Conservation (phyloP, 2,329 filamentous ascomycete genomes). For the Ceratocystis ficicola region DNA sequence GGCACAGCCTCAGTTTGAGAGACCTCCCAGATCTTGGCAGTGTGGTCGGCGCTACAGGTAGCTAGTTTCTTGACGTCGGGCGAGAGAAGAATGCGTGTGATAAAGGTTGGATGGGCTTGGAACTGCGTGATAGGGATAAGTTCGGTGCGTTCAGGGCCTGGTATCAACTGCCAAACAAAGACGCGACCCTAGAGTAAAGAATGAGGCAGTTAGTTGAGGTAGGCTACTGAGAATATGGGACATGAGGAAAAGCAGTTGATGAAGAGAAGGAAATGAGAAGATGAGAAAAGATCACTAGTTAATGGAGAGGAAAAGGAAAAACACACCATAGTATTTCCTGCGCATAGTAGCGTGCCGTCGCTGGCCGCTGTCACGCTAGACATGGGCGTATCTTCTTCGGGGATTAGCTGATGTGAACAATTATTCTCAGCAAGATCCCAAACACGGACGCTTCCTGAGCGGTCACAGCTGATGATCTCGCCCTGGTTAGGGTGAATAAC, state of each 20-base stretch:
- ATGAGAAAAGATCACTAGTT: no score
- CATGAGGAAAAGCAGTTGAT: background rate
- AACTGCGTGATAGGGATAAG: constrained; percentile 82
- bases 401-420: constrained; percentile 90
- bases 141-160: constrained; percentile 68
- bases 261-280: background rate
- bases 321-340: constrained; percentile 75
- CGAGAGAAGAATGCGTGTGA: constrained; percentile 80
- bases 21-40: constrained; percentile 92
- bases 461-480: constrained; percentile 92
- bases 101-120: constrained; percentile 81
- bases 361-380: constrained; percentile 92
- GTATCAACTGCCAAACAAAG: constrained; percentile 90
- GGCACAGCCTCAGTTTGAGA: constrained; percentile 47
- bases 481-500: constrained; percentile 99
- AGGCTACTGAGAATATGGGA: background rate
- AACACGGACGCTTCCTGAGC: constrained; percentile 80
- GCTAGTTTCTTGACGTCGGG: constrained; percentile 90
- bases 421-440: constrained; percentile 97
- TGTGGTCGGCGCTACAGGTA: constrained; percentile 85
- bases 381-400: constrained; percentile 87
- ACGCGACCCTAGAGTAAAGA: constrained; percentile 61
- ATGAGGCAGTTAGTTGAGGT: background rate
- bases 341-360: constrained; percentile 83
- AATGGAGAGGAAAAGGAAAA: background rate